A percentile compares a stretch with the other conserved stretches of the same genome.
Evolutionary conservation across 345 rosid species (phyloP).

Genomic region (Populus simonii): DNA sequence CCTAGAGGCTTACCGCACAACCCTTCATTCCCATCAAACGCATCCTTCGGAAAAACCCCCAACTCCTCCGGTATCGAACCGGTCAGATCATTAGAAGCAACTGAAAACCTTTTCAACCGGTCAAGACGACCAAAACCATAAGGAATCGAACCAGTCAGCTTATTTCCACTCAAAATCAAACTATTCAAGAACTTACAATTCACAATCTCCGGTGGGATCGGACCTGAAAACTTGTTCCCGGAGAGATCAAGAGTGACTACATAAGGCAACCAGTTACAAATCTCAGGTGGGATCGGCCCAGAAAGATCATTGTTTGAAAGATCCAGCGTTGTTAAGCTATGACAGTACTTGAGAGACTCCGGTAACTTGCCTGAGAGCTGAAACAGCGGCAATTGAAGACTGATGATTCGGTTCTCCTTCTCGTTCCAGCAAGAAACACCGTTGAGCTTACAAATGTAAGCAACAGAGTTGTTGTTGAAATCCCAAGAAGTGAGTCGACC

Average conservation of each 20-base stretch:
- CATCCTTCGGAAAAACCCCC: slow-evolving; percentile 17
- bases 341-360: slow-evolving; percentile 56
- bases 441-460: slow-evolving; percentile 61
- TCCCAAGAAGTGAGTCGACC: neutral
- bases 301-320: slow-evolving; percentile 63
- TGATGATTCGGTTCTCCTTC: slow-evolving; percentile 58
- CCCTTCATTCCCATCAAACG: slow-evolving; percentile 59
- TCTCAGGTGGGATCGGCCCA: slow-evolving; percentile 59
- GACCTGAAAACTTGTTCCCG: slow-evolving; percentile 51
- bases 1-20: slow-evolving; percentile 76
- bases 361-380: slow-evolving; percentile 61
- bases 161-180: slow-evolving; percentile 52
- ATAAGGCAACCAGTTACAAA: slow-evolving; percentile 82
- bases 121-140: slow-evolving; percentile 35
- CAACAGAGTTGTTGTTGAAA: slow-evolving; percentile 25
- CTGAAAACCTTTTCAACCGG: slow-evolving; percentile 60
- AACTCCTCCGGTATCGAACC: slow-evolving; percentile 56
- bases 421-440: slow-evolving; percentile 95
- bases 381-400: slow-evolving; percentile 57
- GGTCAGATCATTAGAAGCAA: slow-evolving; percentile 56
- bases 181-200: slow-evolving; percentile 59
- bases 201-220: slow-evolving; percentile 62
- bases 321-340: slow-evolving; percentile 61
- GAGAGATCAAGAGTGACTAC: slow-evolving; percentile 68
- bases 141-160: slow-evolving; percentile 69